Evolutionary conservation across 2,329 filamentous ascomycete genomes (phyloP), one percentile per base, ranked within the genome.

Genomic region (Chaetomium sp.): DNA sequence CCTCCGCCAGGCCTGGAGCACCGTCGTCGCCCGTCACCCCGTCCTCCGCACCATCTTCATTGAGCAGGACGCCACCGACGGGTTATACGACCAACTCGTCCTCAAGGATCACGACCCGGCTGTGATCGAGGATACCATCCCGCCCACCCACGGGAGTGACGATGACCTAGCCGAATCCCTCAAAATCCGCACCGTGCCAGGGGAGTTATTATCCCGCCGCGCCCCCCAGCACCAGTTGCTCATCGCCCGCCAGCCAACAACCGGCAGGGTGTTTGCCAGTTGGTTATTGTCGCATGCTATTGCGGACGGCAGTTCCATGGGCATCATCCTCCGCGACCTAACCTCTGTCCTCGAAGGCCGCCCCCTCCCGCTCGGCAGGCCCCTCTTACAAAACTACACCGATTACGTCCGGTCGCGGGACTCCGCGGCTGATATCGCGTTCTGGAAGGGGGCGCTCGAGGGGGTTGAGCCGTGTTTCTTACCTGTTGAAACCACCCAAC

Each of bases 11-110:
- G 53, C 56, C 35, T 58, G 56, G 56, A 47, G 43, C 40, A n/a
- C 53, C 11, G 56, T 58, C 3, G 56, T 58, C 2, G 36, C 38
- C 10, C 56, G 53, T 10, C 56, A 58, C 19, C 47, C 56, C 2
- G 45, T 53, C 27, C 35, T 58, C n/a, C 33, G 56, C 10, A 58
- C 56, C 3, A 42, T 58, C 19, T 58, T 58, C 27, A 14, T 58
- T 7, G 56, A 58, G 35, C 56, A 58, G 42, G 45, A 46, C 36
- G 55, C 56, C 2, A 52, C 44, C 2, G 56, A 55, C 19, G 56
- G 49, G 6, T 45, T 55, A 7, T 58, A 49, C 33, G 49, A 58
- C n/a, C 56, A 58, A 35, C 40, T 58, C 4, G 56, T 58, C 4
- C 50, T 58, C 27, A 35, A 10, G 12, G 33, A 43, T 32, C 48